Evolutionary conservation across 1,284 basidiomycete genomes (phyloP), one percentile per base, ranked within the genome.

Genomic region (Puccinia brachypodii): DNA sequence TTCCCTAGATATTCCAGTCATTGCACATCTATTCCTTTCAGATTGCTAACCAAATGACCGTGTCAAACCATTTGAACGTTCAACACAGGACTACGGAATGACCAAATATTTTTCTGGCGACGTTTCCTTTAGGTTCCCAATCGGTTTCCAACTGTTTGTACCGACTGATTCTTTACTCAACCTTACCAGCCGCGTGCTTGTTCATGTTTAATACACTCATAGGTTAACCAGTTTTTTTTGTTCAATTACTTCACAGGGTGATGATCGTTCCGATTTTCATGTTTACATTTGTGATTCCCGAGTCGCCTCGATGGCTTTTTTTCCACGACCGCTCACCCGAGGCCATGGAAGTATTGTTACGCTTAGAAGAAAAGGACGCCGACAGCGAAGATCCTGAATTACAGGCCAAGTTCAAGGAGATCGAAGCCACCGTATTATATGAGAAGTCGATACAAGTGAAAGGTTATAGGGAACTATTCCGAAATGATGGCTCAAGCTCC

Each of bases 291-390:
- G 31, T 85, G 33, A 80, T 86, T 13, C 84, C 84, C 36, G 86
- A 86, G 76, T 86, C 85, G 13, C 85, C 86, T 11, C 83, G 85
- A 83, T 87, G 86, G 86, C 82, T 85, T 28, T 82, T 84, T 0
- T 73, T 83, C 28, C 85, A 86, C 60, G 86, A 84, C 28, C 82
- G 83, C 9, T 42, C 83, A 19, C 82, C 84, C 25, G 83, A 84
- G 47, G 84, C 85, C 9, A 75, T 85, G 3, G 77, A 76, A 8
- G 85, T 86, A 3, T 71, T 87, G 31, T 82, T 84, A 8, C 82
- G 84, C 11, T 81, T 86, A 8, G 83, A 83, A 33, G 85, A 84
- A 14, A 79, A 82, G 22, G 71, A 83, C 1, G 50, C 36, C 6
- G 36, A 68, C 14, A 76, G 84, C 71, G 66, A 83, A 11, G 84